phyloP scores from a whole-genome alignment of 805 yeast genomes.

The Kuraishia hungarica region DNA sequence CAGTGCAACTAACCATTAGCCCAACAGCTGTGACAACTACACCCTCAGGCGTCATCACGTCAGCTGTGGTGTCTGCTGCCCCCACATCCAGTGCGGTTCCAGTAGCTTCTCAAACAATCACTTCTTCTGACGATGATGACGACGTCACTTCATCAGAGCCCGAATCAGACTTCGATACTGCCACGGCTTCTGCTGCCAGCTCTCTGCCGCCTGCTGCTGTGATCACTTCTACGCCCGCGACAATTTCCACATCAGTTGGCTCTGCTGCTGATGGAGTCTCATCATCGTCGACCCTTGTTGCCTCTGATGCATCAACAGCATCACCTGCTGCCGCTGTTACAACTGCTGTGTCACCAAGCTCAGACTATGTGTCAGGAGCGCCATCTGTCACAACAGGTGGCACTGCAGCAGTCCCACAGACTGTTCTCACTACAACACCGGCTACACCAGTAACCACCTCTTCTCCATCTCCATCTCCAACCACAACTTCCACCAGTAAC shows the following conservation, averaged over 20 bases:
- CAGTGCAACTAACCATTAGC: background rate
- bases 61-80: background rate
- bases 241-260: background rate
- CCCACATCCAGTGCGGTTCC: background rate
- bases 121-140: background rate
- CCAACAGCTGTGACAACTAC: background rate
- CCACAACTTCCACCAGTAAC: background rate
- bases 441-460: background rate
- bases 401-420: background rate
- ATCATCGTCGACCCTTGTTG: background rate
- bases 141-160: background rate
- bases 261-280: background rate
- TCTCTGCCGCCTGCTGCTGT: background rate
- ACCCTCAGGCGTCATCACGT: background rate
- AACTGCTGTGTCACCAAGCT: background rate
- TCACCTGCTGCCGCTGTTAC: background rate
- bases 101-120: background rate
- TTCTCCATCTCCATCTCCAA: background rate
- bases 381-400: background rate
- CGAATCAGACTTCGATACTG: background rate
- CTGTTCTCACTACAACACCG: background rate
- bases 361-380: background rate
- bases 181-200: background rate
- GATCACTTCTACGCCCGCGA: background rate
- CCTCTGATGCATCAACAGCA: background rate